These are phyloP conservation scores for Solanum sparsipilum DNA, from an alignment of 257 asterid species.

Conservation along the genomic window DNA sequence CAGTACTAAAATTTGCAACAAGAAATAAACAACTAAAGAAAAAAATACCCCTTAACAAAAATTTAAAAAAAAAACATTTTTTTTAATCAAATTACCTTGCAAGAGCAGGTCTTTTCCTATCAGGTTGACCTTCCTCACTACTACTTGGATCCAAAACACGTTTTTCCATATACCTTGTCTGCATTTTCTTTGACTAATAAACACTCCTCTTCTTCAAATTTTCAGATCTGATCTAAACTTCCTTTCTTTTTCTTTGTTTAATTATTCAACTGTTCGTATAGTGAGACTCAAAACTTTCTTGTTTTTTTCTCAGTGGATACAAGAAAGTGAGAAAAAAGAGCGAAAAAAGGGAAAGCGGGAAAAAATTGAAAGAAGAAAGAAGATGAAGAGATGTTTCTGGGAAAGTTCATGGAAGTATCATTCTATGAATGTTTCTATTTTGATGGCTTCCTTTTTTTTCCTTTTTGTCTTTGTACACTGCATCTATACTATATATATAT, in stretches of 20 bases:
- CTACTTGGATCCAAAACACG: constrained; percentile 57
- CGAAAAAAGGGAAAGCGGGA: constrained; percentile 36
- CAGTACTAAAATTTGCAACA: not conserved
- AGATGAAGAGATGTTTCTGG: constrained; percentile 32
- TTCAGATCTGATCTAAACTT: constrained; percentile 41
- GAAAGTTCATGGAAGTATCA: constrained; percentile 31
- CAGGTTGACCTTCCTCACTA: constrained; percentile 68
- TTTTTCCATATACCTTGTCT: constrained; percentile 53
- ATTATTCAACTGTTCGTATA: not conserved
- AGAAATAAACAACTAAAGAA: not conserved
- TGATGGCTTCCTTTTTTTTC: not conserved
- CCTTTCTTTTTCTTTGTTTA: not conserved
- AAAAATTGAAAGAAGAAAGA: constrained; percentile 66
- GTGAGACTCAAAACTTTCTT: not conserved
- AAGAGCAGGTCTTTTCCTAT: constrained; percentile 94
- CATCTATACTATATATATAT: not conserved
- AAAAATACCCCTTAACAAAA: not conserved
- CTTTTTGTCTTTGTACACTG: not conserved
- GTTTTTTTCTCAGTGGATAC: not conserved
- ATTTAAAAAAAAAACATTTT: too few relatives aligned
- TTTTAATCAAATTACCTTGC: constrained; percentile 47
- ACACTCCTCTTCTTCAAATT: not conserved
- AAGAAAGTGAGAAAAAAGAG: not conserved
- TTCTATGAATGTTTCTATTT: not conserved
- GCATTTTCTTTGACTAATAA: constrained; percentile 29